Base-by-base conservation (phyloP, 2,329 filamentous ascomycete genomes). In the Calonectria pseudoreteaudii region DNA sequence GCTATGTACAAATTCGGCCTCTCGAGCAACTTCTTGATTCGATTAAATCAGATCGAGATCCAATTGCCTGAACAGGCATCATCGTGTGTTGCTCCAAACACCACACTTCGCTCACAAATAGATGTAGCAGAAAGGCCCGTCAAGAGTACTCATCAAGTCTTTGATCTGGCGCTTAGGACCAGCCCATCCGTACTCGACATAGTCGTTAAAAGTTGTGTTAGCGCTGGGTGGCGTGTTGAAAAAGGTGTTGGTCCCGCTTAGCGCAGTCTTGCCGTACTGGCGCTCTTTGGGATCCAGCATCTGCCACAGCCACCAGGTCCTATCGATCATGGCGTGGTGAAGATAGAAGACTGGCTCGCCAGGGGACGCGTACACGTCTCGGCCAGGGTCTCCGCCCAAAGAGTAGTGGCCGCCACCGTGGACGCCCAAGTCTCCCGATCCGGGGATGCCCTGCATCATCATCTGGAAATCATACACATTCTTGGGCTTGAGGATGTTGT, bases 381-480 rank as follows among this genome's bases (percentile, higher is more conserved):
- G 81, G 34, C 84, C 86, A 1, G 85, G 86, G 72, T 87, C 86
- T 34, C 86, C 86, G 0, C 82, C 82, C 0, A 87, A 80, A 28
- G 82, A 81, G 75, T 83, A 86, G 75, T 87, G 86, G 1, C 85
- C 85, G 0, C 80, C 84, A 4, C 81, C 80, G 70, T 85, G 86
- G 18, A 86, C 81, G 74, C 83, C 81, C 9, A 81, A 78, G 4
- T 76, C 80, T 18, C 77, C 81, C 10, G 68, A 71, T 31, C 78
- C 78, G 8, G 79, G 77, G 34, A 81, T 67, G 71, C 80, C 84
- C 78, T 89, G 86, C 86, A 89, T 87, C 53, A 78, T 78, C 74
- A 83, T 83, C 81, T 89, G 86, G 80, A 89, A 89, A 56, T 82
- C 80, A 16, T 75, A 73, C 68, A 89, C 84, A 65, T 83, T 82